Conservation (phyloP, 176 grass and related monocot genomes). For the Oryza meridionalis region DNA sequence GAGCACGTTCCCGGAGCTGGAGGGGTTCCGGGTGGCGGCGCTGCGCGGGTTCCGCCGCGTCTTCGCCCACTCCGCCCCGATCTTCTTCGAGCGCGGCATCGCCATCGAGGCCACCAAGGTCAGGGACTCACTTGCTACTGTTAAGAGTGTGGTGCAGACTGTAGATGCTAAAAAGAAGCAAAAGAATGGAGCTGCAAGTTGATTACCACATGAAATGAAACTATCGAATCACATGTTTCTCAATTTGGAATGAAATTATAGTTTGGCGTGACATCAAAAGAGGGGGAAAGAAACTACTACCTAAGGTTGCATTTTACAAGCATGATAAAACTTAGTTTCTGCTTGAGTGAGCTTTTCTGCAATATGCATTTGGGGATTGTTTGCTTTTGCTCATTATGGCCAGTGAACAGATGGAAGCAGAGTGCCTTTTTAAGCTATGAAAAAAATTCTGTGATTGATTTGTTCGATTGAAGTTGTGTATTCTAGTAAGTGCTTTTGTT, state of each 20-base stretch:
- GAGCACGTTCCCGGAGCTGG: slow-evolving; percentile 93
- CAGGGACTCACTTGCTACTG: background rate
- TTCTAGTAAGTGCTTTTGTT: background rate
- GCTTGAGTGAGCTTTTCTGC: background rate
- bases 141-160: no score
- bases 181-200: no score
- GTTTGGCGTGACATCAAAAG: no score
- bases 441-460: slow-evolving; percentile 19
- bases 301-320: background rate
- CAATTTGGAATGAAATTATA: no score
- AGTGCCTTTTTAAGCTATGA: slow-evolving; percentile 9
- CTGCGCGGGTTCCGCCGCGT: slow-evolving; percentile 59
- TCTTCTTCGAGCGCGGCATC: slow-evolving; percentile 80
- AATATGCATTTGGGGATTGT: background rate
- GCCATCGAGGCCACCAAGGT: slow-evolving; percentile 60
- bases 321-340: background rate
- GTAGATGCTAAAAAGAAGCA: no score
- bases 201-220: no score
- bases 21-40: slow-evolving; percentile 37
- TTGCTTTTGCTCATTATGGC: background rate
- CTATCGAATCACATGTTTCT: no score
- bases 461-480: background rate
- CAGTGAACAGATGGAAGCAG: background rate
- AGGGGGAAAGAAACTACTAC: no score
- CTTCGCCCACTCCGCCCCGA: slow-evolving; percentile 82